Evolutionary conservation across 148 eudicot genomes (phyloP).

Genomic region (Amaranthus hypochondriacus): DNA sequence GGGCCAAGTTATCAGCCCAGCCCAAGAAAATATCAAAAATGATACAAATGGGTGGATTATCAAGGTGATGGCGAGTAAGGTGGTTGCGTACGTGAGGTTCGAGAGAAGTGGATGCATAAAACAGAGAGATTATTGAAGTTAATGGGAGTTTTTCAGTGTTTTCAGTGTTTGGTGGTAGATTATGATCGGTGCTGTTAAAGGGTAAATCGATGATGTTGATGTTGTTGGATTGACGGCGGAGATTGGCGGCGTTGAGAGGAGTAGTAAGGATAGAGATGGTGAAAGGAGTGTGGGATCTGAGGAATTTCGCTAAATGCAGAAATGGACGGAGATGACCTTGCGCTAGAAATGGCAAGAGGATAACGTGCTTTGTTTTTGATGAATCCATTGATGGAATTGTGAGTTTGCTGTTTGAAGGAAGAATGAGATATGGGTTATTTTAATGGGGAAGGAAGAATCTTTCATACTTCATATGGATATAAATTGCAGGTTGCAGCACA

Average conservation of each 20-base stretch:
- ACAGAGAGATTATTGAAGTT: constrained; percentile 15
- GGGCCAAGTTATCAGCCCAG: constrained; percentile 58
- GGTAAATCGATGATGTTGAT: constrained; percentile 61
- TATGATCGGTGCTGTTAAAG: constrained; percentile 62
- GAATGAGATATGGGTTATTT: no score
- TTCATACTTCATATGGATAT: no score
- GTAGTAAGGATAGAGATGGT: constrained; percentile 41
- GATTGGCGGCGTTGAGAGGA: constrained; percentile 49
- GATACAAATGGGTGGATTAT: constrained; percentile 55
- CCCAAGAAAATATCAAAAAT: constrained; percentile 59
- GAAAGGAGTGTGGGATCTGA: constrained; percentile 34
- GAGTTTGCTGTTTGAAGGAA: no score
- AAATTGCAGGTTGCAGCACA: no score
- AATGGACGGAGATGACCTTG: constrained; percentile 23
- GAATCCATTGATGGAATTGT: neutral
- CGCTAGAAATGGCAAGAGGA: constrained; percentile 39
- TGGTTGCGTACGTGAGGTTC: constrained; percentile 39
- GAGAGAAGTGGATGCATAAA: constrained; percentile 16
- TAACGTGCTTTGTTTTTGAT: constrained; percentile 1
- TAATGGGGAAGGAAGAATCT: no score
- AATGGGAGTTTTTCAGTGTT: constrained; percentile 30
- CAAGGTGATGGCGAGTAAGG: constrained; percentile 7
- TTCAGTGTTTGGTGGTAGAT: constrained; percentile 57
- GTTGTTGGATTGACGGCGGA: constrained; percentile 65
- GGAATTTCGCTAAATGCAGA: constrained; percentile 43